phyloP scores from a whole-genome alignment of 2,329 filamentous ascomycete genomes.

The Exophiala spinifera region DNA sequence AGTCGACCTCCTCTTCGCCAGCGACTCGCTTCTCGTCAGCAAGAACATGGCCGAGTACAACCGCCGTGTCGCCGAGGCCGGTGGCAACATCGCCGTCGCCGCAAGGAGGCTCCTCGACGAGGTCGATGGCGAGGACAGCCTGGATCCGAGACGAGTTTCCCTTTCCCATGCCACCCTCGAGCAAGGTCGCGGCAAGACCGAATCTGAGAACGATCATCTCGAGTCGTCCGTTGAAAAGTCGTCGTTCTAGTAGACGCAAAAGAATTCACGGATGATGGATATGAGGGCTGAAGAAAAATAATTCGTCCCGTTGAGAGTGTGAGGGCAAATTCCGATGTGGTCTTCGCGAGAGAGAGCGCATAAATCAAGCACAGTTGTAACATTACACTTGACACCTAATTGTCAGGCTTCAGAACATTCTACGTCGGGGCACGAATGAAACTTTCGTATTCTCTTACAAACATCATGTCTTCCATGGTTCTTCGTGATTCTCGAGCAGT shows the following conservation, averaged over 20 bases:
- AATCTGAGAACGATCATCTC: conserved; percentile 2
- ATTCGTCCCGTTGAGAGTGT: too few species aligned
- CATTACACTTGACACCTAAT: too few species aligned
- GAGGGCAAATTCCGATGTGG: too few species aligned
- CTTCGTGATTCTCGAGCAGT: too few species aligned
- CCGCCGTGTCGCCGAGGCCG: conserved; percentile 31
- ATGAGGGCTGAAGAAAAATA: too few species aligned
- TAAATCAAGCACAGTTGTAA: too few species aligned
- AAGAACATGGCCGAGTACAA: conserved; percentile 35
- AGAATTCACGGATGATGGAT: neutral
- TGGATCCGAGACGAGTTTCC: conserved; percentile 21
- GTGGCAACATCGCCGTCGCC: conserved; percentile 33
- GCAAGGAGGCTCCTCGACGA: conserved; percentile 33
- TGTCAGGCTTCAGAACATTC: too few species aligned
- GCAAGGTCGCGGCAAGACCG: conserved; percentile 5
- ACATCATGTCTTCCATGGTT: too few species aligned
- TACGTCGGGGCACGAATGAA: too few species aligned
- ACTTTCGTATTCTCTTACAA: too few species aligned
- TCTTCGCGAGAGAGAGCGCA: too few species aligned
- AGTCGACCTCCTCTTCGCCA: conserved; percentile 45
- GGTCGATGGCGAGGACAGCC: conserved; percentile 29
- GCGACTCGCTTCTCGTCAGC: conserved; percentile 32
- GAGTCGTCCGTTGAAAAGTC: neutral
- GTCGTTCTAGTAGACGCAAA: neutral
- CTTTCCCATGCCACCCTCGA: conserved; percentile 12